Conservation (phyloP, 352 stramenopile species). For the Pythium apleroticum region DNA sequence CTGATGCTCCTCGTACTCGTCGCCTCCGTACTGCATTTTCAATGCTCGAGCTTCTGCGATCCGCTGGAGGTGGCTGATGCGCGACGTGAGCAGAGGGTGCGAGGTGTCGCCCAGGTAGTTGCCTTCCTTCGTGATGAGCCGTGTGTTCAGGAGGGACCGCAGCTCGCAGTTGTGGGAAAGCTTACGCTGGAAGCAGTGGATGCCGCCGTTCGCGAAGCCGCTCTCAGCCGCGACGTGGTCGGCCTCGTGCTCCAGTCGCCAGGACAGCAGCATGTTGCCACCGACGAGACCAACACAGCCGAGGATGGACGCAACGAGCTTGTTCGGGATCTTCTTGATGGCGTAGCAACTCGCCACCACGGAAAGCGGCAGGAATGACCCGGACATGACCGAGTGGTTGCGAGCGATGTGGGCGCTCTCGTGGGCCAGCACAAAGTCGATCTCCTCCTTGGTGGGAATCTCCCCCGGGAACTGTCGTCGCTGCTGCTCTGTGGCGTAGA, state of each 20-base stretch:
- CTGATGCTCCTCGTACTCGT: not conserved
- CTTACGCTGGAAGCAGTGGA: constrained; percentile 76
- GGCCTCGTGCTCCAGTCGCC: constrained; percentile 78
- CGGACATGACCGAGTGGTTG: constrained; percentile 74
- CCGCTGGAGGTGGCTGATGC: constrained; percentile 63
- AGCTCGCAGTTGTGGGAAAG: constrained; percentile 74
- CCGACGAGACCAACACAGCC: constrained; percentile 46
- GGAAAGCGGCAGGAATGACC: constrained; percentile 55
- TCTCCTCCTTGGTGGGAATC: constrained; percentile 68
- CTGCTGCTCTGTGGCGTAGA: constrained; percentile 52
- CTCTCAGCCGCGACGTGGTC: constrained; percentile 70
- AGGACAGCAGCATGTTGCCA: constrained; percentile 69
- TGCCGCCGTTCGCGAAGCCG: constrained; percentile 66
- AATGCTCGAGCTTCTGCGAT: constrained; percentile 30
- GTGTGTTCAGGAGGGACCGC: constrained; percentile 51
- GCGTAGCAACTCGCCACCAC: constrained; percentile 51
- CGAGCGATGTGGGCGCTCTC: constrained; percentile 82
- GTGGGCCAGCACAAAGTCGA: constrained; percentile 82
- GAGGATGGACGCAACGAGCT: constrained; percentile 51
- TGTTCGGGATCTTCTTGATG: constrained; percentile 78
- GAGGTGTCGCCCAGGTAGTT: constrained; percentile 83
- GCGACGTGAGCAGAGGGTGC: constrained; percentile 73
- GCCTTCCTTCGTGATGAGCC: constrained; percentile 73
- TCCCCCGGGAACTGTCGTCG: constrained; percentile 42
- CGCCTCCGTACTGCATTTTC: not conserved